A percentile compares a stretch with the other conserved stretches of the same genome.
Evolutionary conservation across 2,329 filamentous ascomycete species (phyloP).

Genomic region (Claviceps monticola): DNA sequence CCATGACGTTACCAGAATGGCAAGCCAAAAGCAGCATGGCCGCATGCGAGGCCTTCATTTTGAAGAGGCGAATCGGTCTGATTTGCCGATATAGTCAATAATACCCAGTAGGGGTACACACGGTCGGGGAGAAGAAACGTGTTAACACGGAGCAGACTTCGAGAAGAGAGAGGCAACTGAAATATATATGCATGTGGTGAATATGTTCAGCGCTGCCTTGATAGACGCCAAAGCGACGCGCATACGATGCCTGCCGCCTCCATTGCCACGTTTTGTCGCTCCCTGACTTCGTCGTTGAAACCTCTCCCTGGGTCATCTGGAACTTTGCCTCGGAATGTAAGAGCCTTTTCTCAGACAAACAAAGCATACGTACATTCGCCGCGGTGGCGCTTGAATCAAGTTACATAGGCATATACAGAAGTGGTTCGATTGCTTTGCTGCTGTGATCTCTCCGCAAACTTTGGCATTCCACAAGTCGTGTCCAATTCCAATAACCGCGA

Average conservation of each 20-base stretch:
- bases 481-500: background rate
- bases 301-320: background rate
- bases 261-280: background rate
- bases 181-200: background rate
- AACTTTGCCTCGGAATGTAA: background rate
- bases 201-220: background rate
- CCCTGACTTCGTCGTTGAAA: background rate
- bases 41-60: constrained; percentile 2
- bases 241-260: background rate
- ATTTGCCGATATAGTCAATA: background rate
- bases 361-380: background rate
- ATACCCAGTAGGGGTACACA: background rate
- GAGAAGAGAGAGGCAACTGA: background rate
- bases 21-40: constrained; percentile 3
- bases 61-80: background rate
- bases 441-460: background rate
- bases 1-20: constrained; percentile 1
- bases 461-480: background rate
- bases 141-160: background rate
- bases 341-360: background rate
- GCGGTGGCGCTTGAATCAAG: background rate
- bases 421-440: background rate
- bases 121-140: background rate
- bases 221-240: background rate
- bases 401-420: background rate